phyloP scores from a whole-genome alignment of 768 basidiomycete species.

The Floccularia luteovirens region DNA sequence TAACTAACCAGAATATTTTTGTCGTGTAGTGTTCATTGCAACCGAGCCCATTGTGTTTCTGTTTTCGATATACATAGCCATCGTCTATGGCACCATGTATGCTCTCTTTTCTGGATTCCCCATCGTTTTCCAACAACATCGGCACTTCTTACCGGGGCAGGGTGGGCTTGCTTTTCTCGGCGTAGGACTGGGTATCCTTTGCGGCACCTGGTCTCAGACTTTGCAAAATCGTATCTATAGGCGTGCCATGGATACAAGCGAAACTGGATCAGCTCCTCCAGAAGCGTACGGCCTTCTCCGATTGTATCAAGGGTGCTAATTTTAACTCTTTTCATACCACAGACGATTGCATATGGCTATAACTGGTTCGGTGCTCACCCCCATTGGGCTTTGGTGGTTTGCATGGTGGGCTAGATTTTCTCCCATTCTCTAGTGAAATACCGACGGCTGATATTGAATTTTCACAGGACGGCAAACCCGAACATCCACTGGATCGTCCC shows the following conservation, averaged over 20 bases:
- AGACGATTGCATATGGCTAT: conserved; percentile 57
- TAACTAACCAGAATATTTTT: conserved; percentile 1
- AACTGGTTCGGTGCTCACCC: conserved; percentile 41
- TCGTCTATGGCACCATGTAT: conserved; percentile 58
- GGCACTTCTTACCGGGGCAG: conserved; percentile 43
- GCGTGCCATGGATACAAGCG: conserved; percentile 36
- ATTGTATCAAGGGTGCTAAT: neutral
- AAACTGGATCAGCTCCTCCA: conserved; percentile 44
- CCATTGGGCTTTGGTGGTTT: conserved; percentile 61
- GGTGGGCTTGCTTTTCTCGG: conserved; percentile 59
- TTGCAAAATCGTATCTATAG: conserved; percentile 48
- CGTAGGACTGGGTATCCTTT: conserved; percentile 47
- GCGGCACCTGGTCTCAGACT: conserved; percentile 44
- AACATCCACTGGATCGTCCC: conserved; percentile 60
- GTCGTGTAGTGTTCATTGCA: conserved; percentile 41
- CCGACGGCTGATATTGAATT: neutral
- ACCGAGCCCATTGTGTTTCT: conserved; percentile 60
- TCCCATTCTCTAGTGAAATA: neutral
- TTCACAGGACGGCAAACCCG: conserved; percentile 45
- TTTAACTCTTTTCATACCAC: conserved; percentile 3
- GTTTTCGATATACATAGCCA: conserved; percentile 49
- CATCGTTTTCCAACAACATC: conserved; percentile 48
- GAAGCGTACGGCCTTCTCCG: conserved; percentile 38
- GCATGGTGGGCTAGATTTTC: conserved; percentile 36
- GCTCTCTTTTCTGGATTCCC: conserved; percentile 59